Evolutionary conservation across 495 filamentous ascomycete genomes (phyloP).

Genomic region (Penicillium maclennaniae): DNA sequence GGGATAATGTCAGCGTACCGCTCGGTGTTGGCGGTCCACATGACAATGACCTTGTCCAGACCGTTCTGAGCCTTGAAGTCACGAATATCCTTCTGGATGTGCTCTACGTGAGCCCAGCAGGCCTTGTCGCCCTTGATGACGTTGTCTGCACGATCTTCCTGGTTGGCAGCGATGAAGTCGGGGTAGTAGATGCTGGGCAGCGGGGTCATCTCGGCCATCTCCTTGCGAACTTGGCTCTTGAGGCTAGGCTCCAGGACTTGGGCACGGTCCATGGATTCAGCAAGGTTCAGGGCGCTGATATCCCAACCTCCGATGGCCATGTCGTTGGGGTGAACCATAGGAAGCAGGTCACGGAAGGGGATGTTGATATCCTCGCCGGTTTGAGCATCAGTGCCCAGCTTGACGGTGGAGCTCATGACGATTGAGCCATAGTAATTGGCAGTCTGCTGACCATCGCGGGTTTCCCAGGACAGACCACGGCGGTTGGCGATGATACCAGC

Average conservation of each 20-base stretch:
- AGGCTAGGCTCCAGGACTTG: slow-evolving; percentile 89
- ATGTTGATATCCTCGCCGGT: slow-evolving; percentile 91
- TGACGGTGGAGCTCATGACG: slow-evolving; percentile 94
- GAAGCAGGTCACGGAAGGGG: slow-evolving; percentile 88
- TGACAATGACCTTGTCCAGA: slow-evolving; percentile 94
- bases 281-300: slow-evolving; percentile 84
- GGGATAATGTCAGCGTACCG: slow-evolving; percentile 83
- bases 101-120: slow-evolving; percentile 80
- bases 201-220: slow-evolving; percentile 86
- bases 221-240: slow-evolving; percentile 83
- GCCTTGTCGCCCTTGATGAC: slow-evolving; percentile 79
- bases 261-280: slow-evolving; percentile 92
- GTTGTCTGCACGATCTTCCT: slow-evolving; percentile 96
- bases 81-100: slow-evolving; percentile 91
- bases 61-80: slow-evolving; percentile 84
- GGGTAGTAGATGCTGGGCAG: slow-evolving; percentile 97
- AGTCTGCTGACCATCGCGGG: slow-evolving; percentile 75
- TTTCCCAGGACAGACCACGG: slow-evolving; percentile 82
- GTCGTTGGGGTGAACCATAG: slow-evolving; percentile 98
- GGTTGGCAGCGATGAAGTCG: slow-evolving; percentile 98
- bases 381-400: slow-evolving; percentile 83
- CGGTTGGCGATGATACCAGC: slow-evolving; percentile 97
- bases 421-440: slow-evolving; percentile 99
- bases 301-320: slow-evolving; percentile 96
- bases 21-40: slow-evolving; percentile 99